phyloP scores from a whole-genome alignment of 1,139 yeast species.

The Lodderomyces orthopsilosis region DNA sequence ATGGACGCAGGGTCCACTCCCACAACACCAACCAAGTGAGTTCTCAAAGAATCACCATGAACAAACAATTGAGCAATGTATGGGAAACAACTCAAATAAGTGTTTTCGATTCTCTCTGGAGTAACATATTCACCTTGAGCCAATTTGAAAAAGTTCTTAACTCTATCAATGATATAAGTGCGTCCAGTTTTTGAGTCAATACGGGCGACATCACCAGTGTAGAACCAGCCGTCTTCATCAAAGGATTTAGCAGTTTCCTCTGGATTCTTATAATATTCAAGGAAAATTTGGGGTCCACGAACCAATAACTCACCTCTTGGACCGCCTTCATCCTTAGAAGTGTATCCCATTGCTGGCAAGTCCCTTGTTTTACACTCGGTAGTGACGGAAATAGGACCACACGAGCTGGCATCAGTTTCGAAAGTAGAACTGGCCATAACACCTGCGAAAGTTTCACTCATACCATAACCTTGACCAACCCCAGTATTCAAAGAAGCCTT shows the following conservation, averaged over 20 bases:
- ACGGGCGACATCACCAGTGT: constrained; percentile 41
- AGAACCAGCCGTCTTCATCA: constrained; percentile 55
- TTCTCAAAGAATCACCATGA: constrained; percentile 62
- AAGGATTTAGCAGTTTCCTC: constrained; percentile 43
- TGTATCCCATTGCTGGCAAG: constrained; percentile 39
- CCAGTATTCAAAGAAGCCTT: constrained; percentile 41
- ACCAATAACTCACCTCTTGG: constrained; percentile 43
- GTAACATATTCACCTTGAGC: constrained; percentile 47
- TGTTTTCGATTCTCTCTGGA: constrained; percentile 43
- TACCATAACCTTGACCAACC: constrained; percentile 44
- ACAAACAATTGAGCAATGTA: constrained; percentile 33
- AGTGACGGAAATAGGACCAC: constrained; percentile 36
- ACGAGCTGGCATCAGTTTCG: constrained; percentile 35
- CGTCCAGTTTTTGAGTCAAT: constrained; percentile 22
- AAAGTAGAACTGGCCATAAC: constrained; percentile 27
- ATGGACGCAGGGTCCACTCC: constrained; percentile 45
- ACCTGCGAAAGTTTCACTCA: constrained; percentile 48
- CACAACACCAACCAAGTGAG: constrained; percentile 59
- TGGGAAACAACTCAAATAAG: constrained; percentile 34
- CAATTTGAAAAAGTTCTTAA: constrained; percentile 44
- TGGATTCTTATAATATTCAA: constrained; percentile 36
- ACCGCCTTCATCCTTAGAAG: constrained; percentile 29
- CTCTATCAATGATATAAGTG: constrained; percentile 39
- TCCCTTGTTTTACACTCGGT: constrained; percentile 37
- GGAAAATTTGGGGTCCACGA: constrained; percentile 40